These are phyloP conservation scores for Euphorbia schlechtendalii DNA, from an alignment of 441 rosid species.

Conservation along the genomic window DNA sequence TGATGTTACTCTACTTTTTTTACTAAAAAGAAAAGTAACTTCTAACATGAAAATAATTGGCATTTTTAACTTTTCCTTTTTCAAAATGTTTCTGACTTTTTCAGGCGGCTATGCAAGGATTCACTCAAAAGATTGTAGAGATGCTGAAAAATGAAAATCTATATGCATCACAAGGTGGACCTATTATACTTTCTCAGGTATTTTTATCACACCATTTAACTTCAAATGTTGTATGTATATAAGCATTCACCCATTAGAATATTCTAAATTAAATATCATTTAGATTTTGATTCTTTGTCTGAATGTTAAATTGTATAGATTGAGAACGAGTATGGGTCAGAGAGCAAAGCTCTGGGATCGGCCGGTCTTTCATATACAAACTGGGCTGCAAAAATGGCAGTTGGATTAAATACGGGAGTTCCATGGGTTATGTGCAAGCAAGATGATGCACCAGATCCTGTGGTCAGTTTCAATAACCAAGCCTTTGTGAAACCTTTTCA, in stretches of 20 bases:
- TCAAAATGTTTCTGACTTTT: slow-evolving; percentile 3
- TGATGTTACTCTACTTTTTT: slow-evolving; percentile 4
- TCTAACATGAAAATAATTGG: too few relatives aligned
- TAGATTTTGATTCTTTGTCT: background rate
- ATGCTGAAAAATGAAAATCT: slow-evolving; percentile 70
- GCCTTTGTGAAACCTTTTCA: too few relatives aligned
- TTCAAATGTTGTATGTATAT: too few relatives aligned
- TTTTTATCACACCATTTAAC: too few relatives aligned
- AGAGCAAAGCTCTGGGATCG: slow-evolving; percentile 39
- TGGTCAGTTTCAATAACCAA: slow-evolving; percentile 43
- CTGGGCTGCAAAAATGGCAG: slow-evolving; percentile 86
- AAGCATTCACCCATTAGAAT: too few relatives aligned
- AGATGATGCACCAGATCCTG: slow-evolving; percentile 86
- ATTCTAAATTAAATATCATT: too few relatives aligned
- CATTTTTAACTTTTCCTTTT: background rate
- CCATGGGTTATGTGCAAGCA: too few relatives aligned
- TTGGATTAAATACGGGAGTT: too few relatives aligned
- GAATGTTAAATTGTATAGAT: slow-evolving; percentile 15
- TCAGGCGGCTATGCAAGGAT: slow-evolving; percentile 79
- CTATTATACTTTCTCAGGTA: slow-evolving; percentile 83
- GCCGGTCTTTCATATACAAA: slow-evolving; percentile 62
- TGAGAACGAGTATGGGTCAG: slow-evolving; percentile 78
- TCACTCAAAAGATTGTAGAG: slow-evolving; percentile 71
- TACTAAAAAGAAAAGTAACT: too few relatives aligned
- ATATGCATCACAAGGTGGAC: slow-evolving; percentile 85